Evolutionary conservation across 148 eudicot genomes (phyloP), one percentile per base, ranked within the genome.

Genomic region (Chenopodium suecicum): DNA sequence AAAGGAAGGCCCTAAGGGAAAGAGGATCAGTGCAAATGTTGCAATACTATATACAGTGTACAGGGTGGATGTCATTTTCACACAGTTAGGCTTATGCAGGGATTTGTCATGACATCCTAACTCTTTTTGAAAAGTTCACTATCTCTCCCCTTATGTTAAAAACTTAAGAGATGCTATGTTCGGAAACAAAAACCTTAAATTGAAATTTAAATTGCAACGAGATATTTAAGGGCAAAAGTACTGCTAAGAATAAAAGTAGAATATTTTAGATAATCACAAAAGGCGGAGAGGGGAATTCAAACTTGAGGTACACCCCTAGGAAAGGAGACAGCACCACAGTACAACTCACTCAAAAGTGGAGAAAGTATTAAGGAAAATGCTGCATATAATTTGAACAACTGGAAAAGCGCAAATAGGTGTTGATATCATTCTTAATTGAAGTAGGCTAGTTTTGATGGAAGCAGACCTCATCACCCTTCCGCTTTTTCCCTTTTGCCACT

Each of bases 401-500:
- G 11, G 25, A 31, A 47, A 16, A 50, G 17, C 10, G 65, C 20
- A 64, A 19, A 41, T 44, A 64, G 69, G 46, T 46, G 46, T 9
- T 63, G 20, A 27, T 9, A 66, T 25, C 2, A 16, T 23, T 82
- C 47, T 76, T 41, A 37, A 34, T 50, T 75, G 22, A 79, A 23
- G 19, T 47, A 34, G 47, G 47, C 78, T 67, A 78, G 79, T 37
- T 66, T 20, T 70, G 46, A 83, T 27, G 22, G 70, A 81, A 87
- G 76, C 90, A 85, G 25, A 94, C 99, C 99, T 96, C 99, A 64
- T 96, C 99, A 73, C 82, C 77, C 91, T 92, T 96, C 64, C 98
- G 89, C 87, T 94, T 96, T 86, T 96, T 96, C 85, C 98, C 98
- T 88, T 94, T 96, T 58, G 88, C 84, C 78, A 81, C 99, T 96